Conservation (phyloP, 345 rosid genomes). For the Diplotaxis tenuifolia region DNA sequence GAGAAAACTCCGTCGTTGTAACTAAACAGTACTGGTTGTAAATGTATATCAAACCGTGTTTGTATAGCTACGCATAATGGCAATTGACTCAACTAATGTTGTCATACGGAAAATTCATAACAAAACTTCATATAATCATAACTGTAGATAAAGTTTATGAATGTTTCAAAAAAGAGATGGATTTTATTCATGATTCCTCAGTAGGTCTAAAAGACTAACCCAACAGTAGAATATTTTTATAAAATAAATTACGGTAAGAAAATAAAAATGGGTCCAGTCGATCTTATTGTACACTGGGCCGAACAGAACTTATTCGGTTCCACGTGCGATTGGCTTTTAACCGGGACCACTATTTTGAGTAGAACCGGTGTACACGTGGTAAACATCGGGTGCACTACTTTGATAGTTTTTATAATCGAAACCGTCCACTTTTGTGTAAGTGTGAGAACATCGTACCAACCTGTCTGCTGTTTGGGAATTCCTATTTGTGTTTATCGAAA, state of each 20-base stretch:
- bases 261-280: background rate
- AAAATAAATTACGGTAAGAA: background rate
- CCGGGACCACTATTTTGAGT: constrained; percentile 22
- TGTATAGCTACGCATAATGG: background rate
- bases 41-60: background rate
- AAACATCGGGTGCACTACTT: constrained; percentile 9
- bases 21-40: background rate
- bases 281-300: constrained; percentile 23
- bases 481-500: constrained; percentile 34
- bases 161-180: no score
- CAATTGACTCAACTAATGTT: background rate
- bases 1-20: background rate
- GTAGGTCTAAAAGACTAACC: background rate
- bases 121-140: background rate
- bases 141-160: background rate
- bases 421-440: constrained; percentile 10
- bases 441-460: constrained; percentile 35
- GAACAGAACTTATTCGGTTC: constrained; percentile 29
- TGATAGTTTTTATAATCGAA: background rate
- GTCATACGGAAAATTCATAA: background rate
- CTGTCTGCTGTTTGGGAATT: constrained; percentile 33
- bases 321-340: constrained; percentile 22
- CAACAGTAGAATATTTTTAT: background rate
- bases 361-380: background rate
- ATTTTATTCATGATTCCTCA: background rate